These are phyloP conservation scores for Tylopilus balloui DNA, from an alignment of 768 basidiomycete genomes.

Conservation along the genomic window DNA sequence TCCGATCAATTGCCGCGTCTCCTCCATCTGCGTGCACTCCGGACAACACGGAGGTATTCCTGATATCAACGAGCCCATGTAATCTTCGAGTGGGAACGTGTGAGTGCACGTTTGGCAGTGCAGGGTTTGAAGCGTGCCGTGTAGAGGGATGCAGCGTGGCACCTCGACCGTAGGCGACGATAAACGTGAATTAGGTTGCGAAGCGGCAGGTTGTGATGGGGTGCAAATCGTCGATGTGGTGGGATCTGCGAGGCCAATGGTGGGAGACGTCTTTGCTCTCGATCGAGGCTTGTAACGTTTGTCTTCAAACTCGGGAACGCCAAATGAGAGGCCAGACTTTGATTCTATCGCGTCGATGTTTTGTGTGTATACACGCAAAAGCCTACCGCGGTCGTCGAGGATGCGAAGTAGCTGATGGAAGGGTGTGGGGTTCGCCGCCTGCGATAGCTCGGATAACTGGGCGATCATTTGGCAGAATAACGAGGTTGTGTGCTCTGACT, in stretches of 20 bases:
- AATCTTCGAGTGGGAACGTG: constrained; percentile 58
- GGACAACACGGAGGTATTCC: constrained; percentile 76
- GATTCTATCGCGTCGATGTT: constrained; percentile 89
- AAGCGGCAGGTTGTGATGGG: constrained; percentile 13
- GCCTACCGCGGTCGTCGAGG: constrained; percentile 69
- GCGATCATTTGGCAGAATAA: constrained; percentile 90
- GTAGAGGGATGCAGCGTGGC: constrained; percentile 84
- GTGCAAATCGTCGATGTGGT: constrained; percentile 12
- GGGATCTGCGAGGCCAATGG: constrained; percentile 13
- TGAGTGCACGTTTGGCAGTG: constrained; percentile 80
- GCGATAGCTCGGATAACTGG: constrained; percentile 67
- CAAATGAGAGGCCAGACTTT: constrained; percentile 83
- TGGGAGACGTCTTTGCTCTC: constrained; percentile 36
- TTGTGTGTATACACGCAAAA: constrained; percentile 88
- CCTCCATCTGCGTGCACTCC: constrained; percentile 65
- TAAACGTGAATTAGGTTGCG: constrained; percentile 34
- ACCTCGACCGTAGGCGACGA: constrained; percentile 52
- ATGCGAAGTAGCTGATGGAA: constrained; percentile 74
- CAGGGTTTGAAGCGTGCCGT: constrained; percentile 76
- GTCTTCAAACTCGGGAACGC: constrained; percentile 67
- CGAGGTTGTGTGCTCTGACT: constrained; percentile 73
- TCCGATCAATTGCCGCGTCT: constrained; percentile 65
- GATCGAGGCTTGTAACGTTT: constrained; percentile 51
- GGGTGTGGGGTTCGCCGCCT: constrained; percentile 68
- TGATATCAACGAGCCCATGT: constrained; percentile 53